Conservation (phyloP, 1,284 basidiomycete species). For the Sanghuangporus weigelae region DNA sequence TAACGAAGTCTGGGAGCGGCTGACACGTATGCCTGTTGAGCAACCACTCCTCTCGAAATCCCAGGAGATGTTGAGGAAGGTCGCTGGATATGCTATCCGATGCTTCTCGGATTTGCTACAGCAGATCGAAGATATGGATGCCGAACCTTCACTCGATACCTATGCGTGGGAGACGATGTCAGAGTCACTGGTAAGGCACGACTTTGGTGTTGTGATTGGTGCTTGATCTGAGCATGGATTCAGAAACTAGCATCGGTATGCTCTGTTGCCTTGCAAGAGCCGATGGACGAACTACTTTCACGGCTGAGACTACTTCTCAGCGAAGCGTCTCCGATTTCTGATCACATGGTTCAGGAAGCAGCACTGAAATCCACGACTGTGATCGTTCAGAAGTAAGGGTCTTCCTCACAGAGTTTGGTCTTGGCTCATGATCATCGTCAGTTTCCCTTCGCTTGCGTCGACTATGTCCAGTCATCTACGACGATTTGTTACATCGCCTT, state of each 20-base stretch:
- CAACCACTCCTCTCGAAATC: constrained; percentile 33
- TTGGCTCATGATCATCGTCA: constrained; percentile 27
- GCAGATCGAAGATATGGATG: constrained; percentile 77
- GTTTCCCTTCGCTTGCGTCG: constrained; percentile 77
- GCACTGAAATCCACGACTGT: constrained; percentile 78
- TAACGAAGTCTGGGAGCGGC: constrained; percentile 70
- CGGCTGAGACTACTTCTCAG: constrained; percentile 76
- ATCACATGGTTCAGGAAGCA: constrained; percentile 80
- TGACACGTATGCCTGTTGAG: constrained; percentile 49
- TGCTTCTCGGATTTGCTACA: constrained; percentile 68
- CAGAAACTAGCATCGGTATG: constrained; percentile 89
- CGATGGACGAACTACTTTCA: constrained; percentile 68
- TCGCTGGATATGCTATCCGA: constrained; percentile 57
- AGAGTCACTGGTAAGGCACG: constrained; percentile 60
- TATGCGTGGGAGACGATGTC: constrained; percentile 87
- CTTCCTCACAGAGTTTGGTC: background rate
- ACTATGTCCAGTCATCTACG: constrained; percentile 79
- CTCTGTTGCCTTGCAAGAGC: constrained; percentile 65
- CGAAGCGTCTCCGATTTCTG: constrained; percentile 74
- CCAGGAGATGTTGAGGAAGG: constrained; percentile 40
- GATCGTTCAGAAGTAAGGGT: constrained; percentile 71
- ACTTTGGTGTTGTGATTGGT: background rate
- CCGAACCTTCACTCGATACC: constrained; percentile 71
- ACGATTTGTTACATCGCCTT: constrained; percentile 83
- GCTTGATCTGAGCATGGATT: constrained; percentile 18